Evolutionary conservation across 2,329 filamentous ascomycete species (phyloP), one percentile per base, ranked within the genome.

Genomic region (Chaetothyriales sp.): DNA sequence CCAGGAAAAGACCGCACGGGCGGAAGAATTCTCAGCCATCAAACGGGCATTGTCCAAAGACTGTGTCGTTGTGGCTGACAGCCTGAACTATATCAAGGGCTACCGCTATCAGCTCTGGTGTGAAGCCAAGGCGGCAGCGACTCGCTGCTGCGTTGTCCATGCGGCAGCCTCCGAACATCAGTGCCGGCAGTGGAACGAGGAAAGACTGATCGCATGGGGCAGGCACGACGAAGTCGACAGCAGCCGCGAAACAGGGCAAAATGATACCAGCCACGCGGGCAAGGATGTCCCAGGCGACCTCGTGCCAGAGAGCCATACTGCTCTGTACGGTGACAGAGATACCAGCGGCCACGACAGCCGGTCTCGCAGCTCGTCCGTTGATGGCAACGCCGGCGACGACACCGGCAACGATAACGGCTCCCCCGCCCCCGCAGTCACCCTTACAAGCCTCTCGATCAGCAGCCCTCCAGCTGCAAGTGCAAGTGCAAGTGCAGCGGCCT

Each of bases 1-100:
- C 1, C 51, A 49, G 32, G 79, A 83, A 63, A 83, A 82, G 63
- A 76, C 80, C 65, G 78, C 78, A 2, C 74, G 79, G 2, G 79
- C 77, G 22, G 73, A 78, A 18, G 73, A 78, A 53, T 78, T 77
- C 58, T 76, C 76, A 9, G 76, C 78, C 53, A 73, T 81, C 51
- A 81, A 81, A 64, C 71, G 79, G 32, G 66, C 71, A 19, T 65
- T 83, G 45, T 70, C 71, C 18, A 71, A 70, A 47, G 75, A 80
- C 61, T 74, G 71, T 46, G 74, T 83, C 51, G 77, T 82, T 44
- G 75, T 83, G 48, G 73, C 79, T 1, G 79, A 83, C 63, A 76
- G 75, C 28, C 70, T 80, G 67, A 81, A 83, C 62, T 82, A 83
- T 63, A 83, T 83, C 67, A 83, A 83, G 64, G 79, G 79, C 18